A percentile compares a stretch with the other conserved stretches of the same genome.
Evolutionary conservation across 1,284 basidiomycete genomes (phyloP).

Genomic region (Veloporphyrellus conicus): DNA sequence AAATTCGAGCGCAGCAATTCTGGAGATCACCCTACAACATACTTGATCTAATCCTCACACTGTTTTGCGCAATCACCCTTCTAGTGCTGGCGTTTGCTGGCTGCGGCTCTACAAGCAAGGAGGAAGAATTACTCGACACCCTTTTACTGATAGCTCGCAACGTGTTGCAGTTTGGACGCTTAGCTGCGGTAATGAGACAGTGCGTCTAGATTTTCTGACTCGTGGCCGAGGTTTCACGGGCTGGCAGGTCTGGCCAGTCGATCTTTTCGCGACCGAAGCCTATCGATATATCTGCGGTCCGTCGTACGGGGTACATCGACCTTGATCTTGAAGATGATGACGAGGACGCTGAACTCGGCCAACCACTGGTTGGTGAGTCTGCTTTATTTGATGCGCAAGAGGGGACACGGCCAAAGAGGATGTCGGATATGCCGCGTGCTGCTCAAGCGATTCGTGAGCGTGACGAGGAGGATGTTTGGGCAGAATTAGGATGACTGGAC

Average conservation of each 20-base stretch:
- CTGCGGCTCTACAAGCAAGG: conserved; percentile 72
- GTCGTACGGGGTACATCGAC: conserved; percentile 70
- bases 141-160: conserved; percentile 86
- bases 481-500: conserved; percentile 52
- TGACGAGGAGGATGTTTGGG: conserved; percentile 70
- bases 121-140: conserved; percentile 89
- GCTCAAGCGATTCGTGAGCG: conserved; percentile 51
- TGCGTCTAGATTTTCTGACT: conserved; percentile 39
- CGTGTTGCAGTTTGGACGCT: conserved; percentile 82
- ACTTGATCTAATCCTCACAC: conserved; percentile 79
- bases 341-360: conserved; percentile 45
- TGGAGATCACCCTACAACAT: conserved; percentile 90
- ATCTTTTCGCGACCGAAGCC: conserved; percentile 89
- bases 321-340: conserved; percentile 70
- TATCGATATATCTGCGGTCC: conserved; percentile 78
- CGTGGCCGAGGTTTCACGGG: conserved; percentile 11
- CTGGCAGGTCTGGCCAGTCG: conserved; percentile 81
- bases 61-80: conserved; percentile 83
- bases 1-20: conserved; percentile 68
- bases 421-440: conserved; percentile 54
- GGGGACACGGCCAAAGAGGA: conserved; percentile 33
- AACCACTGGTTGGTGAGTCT: conserved; percentile 52
- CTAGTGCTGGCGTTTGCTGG: conserved; percentile 80
- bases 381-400: conserved; percentile 55
- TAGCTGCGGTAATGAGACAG: conserved; percentile 89